phyloP scores from a whole-genome alignment of 1,284 basidiomycete genomes.

The Vanrija pseudolonga region DNA sequence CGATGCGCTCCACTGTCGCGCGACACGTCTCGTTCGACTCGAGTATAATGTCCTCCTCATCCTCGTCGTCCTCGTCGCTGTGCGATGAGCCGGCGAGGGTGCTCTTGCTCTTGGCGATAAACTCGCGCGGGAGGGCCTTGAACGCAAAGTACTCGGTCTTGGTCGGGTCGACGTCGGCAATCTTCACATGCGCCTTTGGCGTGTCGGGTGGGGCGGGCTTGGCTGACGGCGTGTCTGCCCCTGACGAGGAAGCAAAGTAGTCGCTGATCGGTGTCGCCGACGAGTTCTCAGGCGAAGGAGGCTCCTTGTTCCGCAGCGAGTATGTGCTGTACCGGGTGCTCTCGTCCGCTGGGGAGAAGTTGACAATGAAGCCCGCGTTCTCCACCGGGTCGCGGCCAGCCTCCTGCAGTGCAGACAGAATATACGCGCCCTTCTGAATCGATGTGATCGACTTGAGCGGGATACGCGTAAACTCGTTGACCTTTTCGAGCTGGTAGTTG shows the following conservation, averaged over 20 bases:
- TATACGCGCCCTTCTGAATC: conserved; percentile 73
- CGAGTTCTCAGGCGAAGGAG: background rate
- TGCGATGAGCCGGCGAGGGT: conserved; percentile 1
- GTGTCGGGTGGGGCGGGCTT: conserved; percentile 8
- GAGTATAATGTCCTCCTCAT: conserved; percentile 48
- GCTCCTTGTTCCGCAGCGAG: conserved; percentile 63
- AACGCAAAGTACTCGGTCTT: conserved; percentile 49
- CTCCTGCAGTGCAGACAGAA: conserved; percentile 83
- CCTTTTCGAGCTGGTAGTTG: conserved; percentile 86
- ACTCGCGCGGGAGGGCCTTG: conserved; percentile 51
- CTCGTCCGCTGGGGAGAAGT: conserved; percentile 66
- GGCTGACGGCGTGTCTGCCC: background rate
- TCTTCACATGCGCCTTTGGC: conserved; percentile 16
- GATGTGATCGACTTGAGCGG: conserved; percentile 76
- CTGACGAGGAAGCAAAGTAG: background rate
- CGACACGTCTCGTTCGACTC: conserved; percentile 68
- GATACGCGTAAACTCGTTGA: conserved; percentile 81
- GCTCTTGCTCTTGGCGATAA: conserved; percentile 22
- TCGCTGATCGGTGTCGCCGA: too few relatives aligned
- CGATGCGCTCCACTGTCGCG: conserved; percentile 70
- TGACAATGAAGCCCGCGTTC: conserved; percentile 78
- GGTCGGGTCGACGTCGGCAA: conserved; percentile 20
- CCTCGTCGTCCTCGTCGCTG: conserved; percentile 22
- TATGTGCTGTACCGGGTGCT: conserved; percentile 73
- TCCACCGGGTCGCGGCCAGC: conserved; percentile 77